Conservation (phyloP, 176 grass and related monocot genomes). For the Rhynchospora breviuscula region DNA sequence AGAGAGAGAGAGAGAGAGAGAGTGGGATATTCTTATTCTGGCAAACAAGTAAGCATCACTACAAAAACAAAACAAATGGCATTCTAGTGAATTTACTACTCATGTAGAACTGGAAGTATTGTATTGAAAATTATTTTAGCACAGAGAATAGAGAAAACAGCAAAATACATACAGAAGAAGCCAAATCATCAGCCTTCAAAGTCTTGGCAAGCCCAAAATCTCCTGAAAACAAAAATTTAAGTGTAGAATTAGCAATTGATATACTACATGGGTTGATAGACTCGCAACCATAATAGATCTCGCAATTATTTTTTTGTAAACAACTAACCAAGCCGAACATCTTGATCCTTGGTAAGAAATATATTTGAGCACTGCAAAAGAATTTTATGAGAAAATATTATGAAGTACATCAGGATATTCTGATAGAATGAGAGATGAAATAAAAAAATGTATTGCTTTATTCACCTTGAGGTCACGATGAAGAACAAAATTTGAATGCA, state of each 20-base stretch:
- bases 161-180: conserved; percentile 74
- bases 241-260: conserved; percentile 2
- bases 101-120: background rate
- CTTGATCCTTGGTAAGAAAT: conserved; percentile 98
- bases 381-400: background rate
- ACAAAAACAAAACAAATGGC: background rate
- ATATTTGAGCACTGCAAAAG: conserved; percentile 95
- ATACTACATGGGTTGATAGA: background rate
- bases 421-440: background rate
- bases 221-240: conserved; percentile 50
- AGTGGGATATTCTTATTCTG: background rate
- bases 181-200: conserved; percentile 87
- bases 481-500: conserved; percentile 97
- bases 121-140: background rate
- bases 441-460: background rate
- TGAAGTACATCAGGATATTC: background rate
- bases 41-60: background rate
- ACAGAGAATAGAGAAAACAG: background rate
- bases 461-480: conserved; percentile 92
- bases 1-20: background rate
- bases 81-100: background rate
- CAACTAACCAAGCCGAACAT: conserved; percentile 90
- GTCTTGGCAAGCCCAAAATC: conserved; percentile 99
- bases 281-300: background rate
- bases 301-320: conserved; percentile 18